Conservation (phyloP, 805 yeast genomes). For the Scheffersomyces amazonensis region DNA sequence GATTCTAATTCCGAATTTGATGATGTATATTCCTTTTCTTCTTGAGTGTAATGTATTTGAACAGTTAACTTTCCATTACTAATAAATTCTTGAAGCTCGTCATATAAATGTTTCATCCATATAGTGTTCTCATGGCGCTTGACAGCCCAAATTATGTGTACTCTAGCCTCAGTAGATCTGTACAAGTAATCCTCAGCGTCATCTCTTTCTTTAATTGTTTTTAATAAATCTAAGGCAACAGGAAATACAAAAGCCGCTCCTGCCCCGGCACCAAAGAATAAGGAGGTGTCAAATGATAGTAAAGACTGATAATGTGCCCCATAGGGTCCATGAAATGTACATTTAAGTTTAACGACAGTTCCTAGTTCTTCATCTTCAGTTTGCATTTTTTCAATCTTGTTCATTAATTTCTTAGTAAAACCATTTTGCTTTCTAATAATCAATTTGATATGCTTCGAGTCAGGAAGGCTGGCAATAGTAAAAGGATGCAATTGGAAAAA, state of each 20-base stretch:
- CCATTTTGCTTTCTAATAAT: conserved; percentile 41
- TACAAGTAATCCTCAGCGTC: conserved; percentile 25
- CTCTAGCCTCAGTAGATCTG: conserved; percentile 24
- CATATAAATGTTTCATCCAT: conserved; percentile 38
- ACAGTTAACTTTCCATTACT: conserved; percentile 18
- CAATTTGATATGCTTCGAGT: conserved; percentile 36
- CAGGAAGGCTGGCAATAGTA: conserved; percentile 40
- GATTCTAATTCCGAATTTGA: too few species aligned
- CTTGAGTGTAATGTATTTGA: conserved; percentile 28
- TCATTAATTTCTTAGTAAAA: conserved; percentile 36
- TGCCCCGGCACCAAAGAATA: conserved; percentile 42
- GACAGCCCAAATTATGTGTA: conserved; percentile 34
- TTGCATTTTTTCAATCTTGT: conserved; percentile 19
- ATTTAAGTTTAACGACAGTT: conserved; percentile 23
- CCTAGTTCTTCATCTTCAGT: conserved; percentile 14
- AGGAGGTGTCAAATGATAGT: conserved; percentile 36
- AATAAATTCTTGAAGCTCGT: conserved; percentile 23
- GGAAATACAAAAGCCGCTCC: conserved; percentile 49
- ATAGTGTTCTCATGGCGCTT: conserved; percentile 17
- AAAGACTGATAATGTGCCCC: conserved; percentile 43
- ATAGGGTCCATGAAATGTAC: conserved; percentile 43
- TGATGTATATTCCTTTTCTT: not conserved
- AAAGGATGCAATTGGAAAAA: conserved; percentile 46
- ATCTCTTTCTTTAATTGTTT: conserved; percentile 23
- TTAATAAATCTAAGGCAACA: conserved; percentile 38